Evolutionary conservation across 2,329 filamentous ascomycete genomes (phyloP).

Genomic region (Talaromyces atroroseus): DNA sequence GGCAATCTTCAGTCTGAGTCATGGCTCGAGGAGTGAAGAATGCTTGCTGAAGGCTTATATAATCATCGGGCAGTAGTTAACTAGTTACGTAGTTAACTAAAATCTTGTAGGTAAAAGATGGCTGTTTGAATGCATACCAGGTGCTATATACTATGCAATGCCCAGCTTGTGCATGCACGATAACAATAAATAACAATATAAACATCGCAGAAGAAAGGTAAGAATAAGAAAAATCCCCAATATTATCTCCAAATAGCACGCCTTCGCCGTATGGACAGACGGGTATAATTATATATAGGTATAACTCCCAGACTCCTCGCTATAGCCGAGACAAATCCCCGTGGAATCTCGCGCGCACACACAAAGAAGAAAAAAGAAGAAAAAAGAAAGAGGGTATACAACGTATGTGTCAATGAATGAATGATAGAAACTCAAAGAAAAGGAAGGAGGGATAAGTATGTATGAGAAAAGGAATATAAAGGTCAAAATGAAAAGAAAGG

Average conservation of each 20-base stretch:
- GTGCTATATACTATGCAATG: neutral
- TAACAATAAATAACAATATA: neutral
- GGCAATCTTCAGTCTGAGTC: neutral
- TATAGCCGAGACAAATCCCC: neutral
- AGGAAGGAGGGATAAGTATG: neutral
- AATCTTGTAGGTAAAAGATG: too few relatives aligned
- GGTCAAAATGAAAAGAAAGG: neutral
- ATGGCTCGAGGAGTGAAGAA: neutral
- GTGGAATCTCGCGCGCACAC: neutral
- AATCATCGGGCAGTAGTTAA: neutral
- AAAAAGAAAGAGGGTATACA: neutral
- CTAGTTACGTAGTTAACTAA: neutral
- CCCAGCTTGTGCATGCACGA: neutral
- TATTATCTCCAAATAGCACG: neutral
- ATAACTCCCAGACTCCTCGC: neutral
- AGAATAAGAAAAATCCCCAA: neutral
- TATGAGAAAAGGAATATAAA: neutral
- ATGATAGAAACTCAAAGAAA: neutral
- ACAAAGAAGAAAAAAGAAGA: neutral
- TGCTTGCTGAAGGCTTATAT: too few relatives aligned
- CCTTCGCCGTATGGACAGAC: neutral
- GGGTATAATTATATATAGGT: neutral
- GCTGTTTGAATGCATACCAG: too few relatives aligned
- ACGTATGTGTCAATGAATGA: neutral
- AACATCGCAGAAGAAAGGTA: neutral